Percentiles rank a stretch among this genome's conserved stretches.
Conservation (phyloP, 208 protist species). For the Plasmodiophora brassicae region DNA sequence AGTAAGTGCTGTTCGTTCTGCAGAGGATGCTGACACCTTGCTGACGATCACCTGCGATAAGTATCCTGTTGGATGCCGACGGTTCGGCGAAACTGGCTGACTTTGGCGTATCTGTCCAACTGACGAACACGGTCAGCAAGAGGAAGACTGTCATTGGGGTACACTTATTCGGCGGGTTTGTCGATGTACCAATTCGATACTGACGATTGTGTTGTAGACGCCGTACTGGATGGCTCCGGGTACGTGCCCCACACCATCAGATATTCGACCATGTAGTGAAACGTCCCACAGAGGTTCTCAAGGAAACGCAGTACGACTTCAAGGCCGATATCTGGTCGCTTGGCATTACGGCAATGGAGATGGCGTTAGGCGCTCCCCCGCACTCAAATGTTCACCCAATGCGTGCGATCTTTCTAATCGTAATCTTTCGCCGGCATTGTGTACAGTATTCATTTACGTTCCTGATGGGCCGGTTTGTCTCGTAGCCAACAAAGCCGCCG, state of each 20-base stretch:
- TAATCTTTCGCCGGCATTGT: background rate
- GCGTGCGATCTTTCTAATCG: slow-evolving; percentile 61
- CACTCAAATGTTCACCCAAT: slow-evolving; percentile 54
- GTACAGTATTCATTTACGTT: too few species aligned
- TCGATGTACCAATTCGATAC: background rate
- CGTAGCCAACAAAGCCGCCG: slow-evolving; percentile 30
- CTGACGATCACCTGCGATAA: too few species aligned
- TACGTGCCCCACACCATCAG: too few species aligned
- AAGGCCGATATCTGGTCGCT: slow-evolving; percentile 64
- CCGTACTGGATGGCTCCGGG: slow-evolving; percentile 64
- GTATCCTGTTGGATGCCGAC: slow-evolving; percentile 43
- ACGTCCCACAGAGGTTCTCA: slow-evolving; percentile 57
- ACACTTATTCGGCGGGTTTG: background rate
- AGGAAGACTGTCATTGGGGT: slow-evolving; percentile 44
- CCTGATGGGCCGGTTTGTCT: too few species aligned
- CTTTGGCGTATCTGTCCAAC: slow-evolving; percentile 44
- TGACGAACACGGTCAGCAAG: slow-evolving; percentile 35
- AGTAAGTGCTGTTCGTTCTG: too few species aligned
- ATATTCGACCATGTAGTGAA: too few species aligned
- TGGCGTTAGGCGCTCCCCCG: slow-evolving; percentile 54
- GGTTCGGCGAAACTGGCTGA: slow-evolving; percentile 50
- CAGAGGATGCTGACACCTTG: too few species aligned
- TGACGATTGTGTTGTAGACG: slow-evolving; percentile 47
- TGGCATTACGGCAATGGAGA: slow-evolving; percentile 61
- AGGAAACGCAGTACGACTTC: slow-evolving; percentile 44